Percentiles rank a stretch among this genome's conserved stretches.
phyloP scores from a whole-genome alignment of 768 basidiomycete genomes.

The Phylloporus arenicola region DNA sequence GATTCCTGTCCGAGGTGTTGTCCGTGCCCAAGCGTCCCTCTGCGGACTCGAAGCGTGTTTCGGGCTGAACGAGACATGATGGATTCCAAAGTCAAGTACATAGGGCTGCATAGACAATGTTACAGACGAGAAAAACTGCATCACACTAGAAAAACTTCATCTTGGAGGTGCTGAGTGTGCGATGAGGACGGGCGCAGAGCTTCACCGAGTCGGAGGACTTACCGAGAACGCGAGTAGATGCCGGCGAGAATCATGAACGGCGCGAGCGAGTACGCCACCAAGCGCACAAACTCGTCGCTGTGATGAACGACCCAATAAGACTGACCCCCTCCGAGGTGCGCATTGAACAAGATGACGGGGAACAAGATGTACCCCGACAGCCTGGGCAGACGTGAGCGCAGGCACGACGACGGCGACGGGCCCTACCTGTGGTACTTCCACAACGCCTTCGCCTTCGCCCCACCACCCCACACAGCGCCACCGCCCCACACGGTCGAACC shows the following conservation, averaged over 20 bases:
- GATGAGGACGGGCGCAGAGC: background rate
- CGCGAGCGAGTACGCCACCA: slow-evolving; percentile 51
- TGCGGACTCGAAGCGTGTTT: slow-evolving; percentile 11
- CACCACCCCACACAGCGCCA: slow-evolving; percentile 68
- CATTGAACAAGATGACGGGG: slow-evolving; percentile 53
- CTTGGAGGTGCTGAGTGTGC: slow-evolving; percentile 47
- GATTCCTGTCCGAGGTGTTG: slow-evolving; percentile 74
- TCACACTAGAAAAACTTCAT: slow-evolving; percentile 48
- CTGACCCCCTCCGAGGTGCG: slow-evolving; percentile 66
- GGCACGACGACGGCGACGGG: slow-evolving; percentile 1
- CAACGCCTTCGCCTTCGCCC: slow-evolving; percentile 59
- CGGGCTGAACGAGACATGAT: slow-evolving; percentile 9
- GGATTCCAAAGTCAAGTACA: slow-evolving; percentile 1
- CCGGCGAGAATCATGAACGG: slow-evolving; percentile 43
- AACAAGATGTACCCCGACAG: slow-evolving; percentile 72
- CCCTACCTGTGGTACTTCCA: slow-evolving; percentile 81
- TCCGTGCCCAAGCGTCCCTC: slow-evolving; percentile 30
- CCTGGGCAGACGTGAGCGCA: slow-evolving; percentile 31
- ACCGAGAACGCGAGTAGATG: slow-evolving; percentile 51
- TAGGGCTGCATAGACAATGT: slow-evolving; percentile 2
- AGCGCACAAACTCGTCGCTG: slow-evolving; percentile 34
- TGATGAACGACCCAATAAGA: slow-evolving; percentile 51
- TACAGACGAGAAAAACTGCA: background rate
- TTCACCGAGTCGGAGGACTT: background rate
- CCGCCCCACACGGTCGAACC: slow-evolving; percentile 74